phyloP scores from a whole-genome alignment of 1,284 basidiomycete species.

The Gymnopus androsaceus region DNA sequence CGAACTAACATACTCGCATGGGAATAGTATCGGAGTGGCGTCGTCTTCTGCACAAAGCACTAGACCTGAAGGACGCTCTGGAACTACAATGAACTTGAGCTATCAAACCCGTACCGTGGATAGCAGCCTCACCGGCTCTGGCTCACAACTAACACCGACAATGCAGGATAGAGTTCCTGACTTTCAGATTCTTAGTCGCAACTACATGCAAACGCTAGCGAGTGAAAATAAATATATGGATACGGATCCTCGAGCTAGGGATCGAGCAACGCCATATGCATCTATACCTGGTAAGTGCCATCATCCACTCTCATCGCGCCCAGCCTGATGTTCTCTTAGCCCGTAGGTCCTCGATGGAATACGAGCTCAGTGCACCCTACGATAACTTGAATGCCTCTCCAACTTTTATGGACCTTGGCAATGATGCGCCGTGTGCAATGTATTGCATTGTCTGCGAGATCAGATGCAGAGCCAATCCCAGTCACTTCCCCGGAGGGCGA shows the following conservation, averaged over 20 bases:
- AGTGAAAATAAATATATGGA: neutral
- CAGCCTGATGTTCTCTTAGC: too few relatives aligned
- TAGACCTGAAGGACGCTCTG: too few relatives aligned
- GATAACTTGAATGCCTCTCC: neutral
- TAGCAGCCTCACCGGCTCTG: too few relatives aligned
- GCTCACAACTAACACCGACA: too few relatives aligned
- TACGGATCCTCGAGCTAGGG: neutral
- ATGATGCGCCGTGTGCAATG: neutral
- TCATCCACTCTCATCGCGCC: neutral
- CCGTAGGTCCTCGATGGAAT: neutral
- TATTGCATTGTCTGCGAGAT: neutral
- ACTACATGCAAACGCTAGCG: neutral
- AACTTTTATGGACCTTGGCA: neutral
- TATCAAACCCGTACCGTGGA: too few relatives aligned
- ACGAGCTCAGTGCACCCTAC: neutral
- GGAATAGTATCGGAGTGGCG: too few relatives aligned
- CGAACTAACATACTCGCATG: too few relatives aligned
- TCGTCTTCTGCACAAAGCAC: too few relatives aligned
- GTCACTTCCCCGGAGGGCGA: too few relatives aligned
- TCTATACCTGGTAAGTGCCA: neutral
- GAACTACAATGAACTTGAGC: too few relatives aligned
- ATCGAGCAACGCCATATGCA: neutral
- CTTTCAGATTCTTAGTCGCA: neutral
- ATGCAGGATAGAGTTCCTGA: neutral
- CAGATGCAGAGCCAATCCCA: too few relatives aligned